Evolutionary conservation across 257 asterid species (phyloP).

Genomic region (Plantago ovata): DNA sequence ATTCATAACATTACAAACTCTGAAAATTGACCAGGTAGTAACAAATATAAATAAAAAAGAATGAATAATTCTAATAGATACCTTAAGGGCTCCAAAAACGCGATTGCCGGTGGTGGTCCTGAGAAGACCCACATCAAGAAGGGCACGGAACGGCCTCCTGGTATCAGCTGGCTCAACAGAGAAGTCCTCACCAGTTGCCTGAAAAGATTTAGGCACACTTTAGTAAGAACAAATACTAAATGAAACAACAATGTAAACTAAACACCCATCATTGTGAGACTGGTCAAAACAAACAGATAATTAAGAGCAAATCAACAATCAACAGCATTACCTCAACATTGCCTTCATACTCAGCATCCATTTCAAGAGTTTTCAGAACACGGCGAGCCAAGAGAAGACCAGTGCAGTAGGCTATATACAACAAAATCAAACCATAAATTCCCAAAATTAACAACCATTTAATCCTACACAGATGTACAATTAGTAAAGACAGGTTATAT

Average conservation of each 20-base stretch:
- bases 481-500: too few relatives aligned
- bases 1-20: background rate
- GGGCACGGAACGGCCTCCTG: conserved; percentile 66
- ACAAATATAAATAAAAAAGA: background rate
- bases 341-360: conserved; percentile 70
- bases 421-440: background rate
- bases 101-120: conserved; percentile 72
- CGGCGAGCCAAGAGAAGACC: conserved; percentile 84
- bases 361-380: conserved; percentile 61
- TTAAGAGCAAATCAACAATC: background rate
- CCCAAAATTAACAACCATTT: background rate
- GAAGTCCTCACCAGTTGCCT: conserved; percentile 75
- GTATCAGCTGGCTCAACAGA: conserved; percentile 72
- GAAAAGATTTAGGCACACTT: background rate
- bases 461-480: background rate
- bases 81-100: conserved; percentile 75
- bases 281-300: background rate
- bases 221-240: too few relatives aligned
- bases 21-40: too few relatives aligned
- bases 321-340: conserved; percentile 49
- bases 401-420: conserved; percentile 54
- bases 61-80: background rate
- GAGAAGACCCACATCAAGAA: conserved; percentile 63
- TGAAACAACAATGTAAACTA: too few relatives aligned
- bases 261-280: too few relatives aligned